phyloP scores from a whole-genome alignment of 371 early-diverging fungal species.

The Sporodiniella umbellata region DNA sequence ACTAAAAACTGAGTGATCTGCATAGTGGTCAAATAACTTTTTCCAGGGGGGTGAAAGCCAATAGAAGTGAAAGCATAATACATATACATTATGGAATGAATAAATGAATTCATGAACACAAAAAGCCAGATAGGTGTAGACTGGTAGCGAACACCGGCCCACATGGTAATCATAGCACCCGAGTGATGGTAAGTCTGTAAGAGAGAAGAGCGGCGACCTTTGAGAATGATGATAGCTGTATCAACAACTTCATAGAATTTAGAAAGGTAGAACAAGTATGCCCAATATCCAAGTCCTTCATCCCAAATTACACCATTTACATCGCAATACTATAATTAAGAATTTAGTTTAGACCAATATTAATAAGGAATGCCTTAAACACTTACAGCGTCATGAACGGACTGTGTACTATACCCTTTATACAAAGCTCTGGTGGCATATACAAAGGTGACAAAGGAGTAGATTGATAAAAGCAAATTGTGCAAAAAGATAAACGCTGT shows the following conservation, averaged over 20 bases:
- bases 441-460: slow-evolving; percentile 69
- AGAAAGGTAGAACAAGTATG: slow-evolving; percentile 82
- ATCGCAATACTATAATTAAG: slow-evolving; percentile 63
- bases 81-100: slow-evolving; percentile 90
- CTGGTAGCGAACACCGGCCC: slow-evolving; percentile 69
- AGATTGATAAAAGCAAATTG: slow-evolving; percentile 68
- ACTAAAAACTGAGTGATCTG: slow-evolving; percentile 89
- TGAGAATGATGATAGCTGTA: slow-evolving; percentile 80
- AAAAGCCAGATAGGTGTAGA: slow-evolving; percentile 84
- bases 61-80: slow-evolving; percentile 81
- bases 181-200: slow-evolving; percentile 90
- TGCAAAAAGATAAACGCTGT: slow-evolving; percentile 76
- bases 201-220: slow-evolving; percentile 76
- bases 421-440: slow-evolving; percentile 57
- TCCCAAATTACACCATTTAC: slow-evolving; percentile 65
- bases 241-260: slow-evolving; percentile 89
- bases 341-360: no score
- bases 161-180: slow-evolving; percentile 86
- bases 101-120: slow-evolving; percentile 85
- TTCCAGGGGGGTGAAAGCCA: slow-evolving; percentile 78
- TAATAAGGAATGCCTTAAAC: background rate
- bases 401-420: slow-evolving; percentile 35
- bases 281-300: slow-evolving; percentile 69
- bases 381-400: slow-evolving; percentile 53
- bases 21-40: slow-evolving; percentile 79